phyloP scores from a whole-genome alignment of 2,329 filamentous ascomycete genomes.

The Alternaria sp. region DNA sequence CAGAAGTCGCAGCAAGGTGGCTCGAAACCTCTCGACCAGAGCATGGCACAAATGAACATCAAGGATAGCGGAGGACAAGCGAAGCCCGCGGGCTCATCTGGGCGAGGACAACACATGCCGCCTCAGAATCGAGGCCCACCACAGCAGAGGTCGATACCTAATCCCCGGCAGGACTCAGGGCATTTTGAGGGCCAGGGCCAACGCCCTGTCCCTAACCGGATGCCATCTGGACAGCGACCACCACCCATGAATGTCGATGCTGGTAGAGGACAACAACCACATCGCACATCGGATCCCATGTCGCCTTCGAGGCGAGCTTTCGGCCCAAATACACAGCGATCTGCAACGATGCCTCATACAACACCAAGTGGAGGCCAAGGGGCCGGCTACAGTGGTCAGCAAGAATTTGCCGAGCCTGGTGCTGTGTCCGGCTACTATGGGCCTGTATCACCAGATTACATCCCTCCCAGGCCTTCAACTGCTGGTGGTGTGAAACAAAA shows the following conservation, averaged over 20 bases:
- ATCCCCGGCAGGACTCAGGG: constrained; percentile 46
- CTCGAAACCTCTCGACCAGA: constrained; percentile 38
- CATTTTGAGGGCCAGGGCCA: constrained; percentile 44
- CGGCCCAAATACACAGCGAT: constrained; percentile 43
- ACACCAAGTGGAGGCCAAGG: constrained; percentile 23
- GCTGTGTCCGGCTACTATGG: constrained; percentile 48
- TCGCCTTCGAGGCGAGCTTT: constrained; percentile 43
- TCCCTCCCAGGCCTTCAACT: constrained; percentile 49
- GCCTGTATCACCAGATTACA: constrained; percentile 44
- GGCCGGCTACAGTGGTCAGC: constrained; percentile 28
- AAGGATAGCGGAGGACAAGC: constrained; percentile 28
- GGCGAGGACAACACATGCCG: constrained; percentile 33
- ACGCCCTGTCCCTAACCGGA: constrained; percentile 35
- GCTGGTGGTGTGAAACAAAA: constrained; percentile 43
- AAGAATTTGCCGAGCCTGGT: constrained; percentile 48
- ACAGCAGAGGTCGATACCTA: constrained; percentile 29
- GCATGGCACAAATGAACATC: constrained; percentile 49
- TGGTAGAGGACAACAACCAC: constrained; percentile 22
- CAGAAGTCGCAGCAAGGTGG: constrained; percentile 29
- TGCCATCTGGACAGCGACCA: constrained; percentile 34
- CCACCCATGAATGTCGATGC: constrained; percentile 33
- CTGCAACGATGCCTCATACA: constrained; percentile 50
- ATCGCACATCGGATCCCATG: constrained; percentile 28
- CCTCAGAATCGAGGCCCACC: constrained; percentile 34
- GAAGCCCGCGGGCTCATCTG: constrained; percentile 27